Conservation (phyloP, 345 rosid species). For the Camelina hispida region DNA sequence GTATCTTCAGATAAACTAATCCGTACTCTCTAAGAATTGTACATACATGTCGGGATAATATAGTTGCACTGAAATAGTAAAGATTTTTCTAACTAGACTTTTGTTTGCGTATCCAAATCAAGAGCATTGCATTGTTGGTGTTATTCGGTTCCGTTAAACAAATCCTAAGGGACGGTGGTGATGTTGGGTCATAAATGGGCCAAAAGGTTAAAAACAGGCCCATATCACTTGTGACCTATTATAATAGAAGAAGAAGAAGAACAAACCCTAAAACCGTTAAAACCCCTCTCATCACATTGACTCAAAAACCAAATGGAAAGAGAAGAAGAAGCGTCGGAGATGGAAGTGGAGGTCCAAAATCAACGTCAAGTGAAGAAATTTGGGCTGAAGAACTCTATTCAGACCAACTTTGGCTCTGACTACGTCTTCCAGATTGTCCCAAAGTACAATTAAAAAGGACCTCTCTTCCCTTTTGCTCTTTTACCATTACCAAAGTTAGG, state of each 20-base stretch:
- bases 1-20: too few relatives aligned
- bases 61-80: too few relatives aligned
- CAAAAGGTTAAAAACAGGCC: neutral
- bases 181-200: conserved; percentile 32
- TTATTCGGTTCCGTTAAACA: neutral
- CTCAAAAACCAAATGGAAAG: neutral
- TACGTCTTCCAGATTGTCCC: conserved; percentile 88
- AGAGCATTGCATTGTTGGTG: too few relatives aligned
- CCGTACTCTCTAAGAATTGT: too few relatives aligned
- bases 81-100: too few relatives aligned
- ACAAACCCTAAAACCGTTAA: conserved; percentile 39
- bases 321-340: conserved; percentile 51
- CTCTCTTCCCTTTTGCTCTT: neutral
- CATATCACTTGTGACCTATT: neutral
- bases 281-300: neutral
- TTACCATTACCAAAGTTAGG: neutral
- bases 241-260: too few relatives aligned
- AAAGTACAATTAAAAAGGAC: conserved; percentile 58
- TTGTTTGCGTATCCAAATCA: too few relatives aligned
- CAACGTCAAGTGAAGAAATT: conserved; percentile 48
- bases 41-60: too few relatives aligned
- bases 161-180: neutral
- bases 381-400: conserved; percentile 75
- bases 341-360: conserved; percentile 60
- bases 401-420: conserved; percentile 84